Conservation (phyloP, 176 grass and related monocot species). For the Avena sativa region DNA sequence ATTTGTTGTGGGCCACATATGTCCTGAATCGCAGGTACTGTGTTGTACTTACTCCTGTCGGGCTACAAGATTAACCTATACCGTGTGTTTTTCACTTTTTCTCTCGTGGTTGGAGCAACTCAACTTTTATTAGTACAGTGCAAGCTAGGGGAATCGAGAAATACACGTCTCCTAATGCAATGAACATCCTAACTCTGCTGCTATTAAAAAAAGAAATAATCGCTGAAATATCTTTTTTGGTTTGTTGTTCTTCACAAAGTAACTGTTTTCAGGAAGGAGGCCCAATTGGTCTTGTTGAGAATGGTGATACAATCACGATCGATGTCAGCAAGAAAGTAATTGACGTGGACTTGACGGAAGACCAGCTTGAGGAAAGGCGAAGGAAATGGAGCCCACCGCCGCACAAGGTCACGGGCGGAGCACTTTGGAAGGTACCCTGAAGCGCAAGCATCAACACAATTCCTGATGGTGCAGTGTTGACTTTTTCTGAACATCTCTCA, state of each 20-base stretch:
- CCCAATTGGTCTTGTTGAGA: slow-evolving; percentile 85
- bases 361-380: slow-evolving; percentile 66
- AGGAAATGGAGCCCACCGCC: slow-evolving; percentile 68
- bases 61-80: neutral
- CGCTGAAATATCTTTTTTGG: neutral
- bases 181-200: too few relatives aligned
- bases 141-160: slow-evolving; percentile 27
- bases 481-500: neutral
- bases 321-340: slow-evolving; percentile 79
- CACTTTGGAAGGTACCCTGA: slow-evolving; percentile 77
- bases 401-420: slow-evolving; percentile 64
- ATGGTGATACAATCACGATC: slow-evolving; percentile 84
- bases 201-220: neutral
- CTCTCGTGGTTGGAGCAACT: slow-evolving; percentile 33
- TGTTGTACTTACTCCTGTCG: slow-evolving; percentile 12
- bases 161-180: too few relatives aligned
- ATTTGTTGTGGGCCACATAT: slow-evolving; percentile 98
- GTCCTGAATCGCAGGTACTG: slow-evolving; percentile 94
- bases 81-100: slow-evolving; percentile 13
- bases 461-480: neutral
- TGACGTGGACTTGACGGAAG: slow-evolving; percentile 69
- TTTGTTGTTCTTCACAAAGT: slow-evolving; percentile 37
- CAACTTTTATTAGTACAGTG: neutral
- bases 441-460: neutral
- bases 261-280: slow-evolving; percentile 83